Evolutionary conservation across 1,284 basidiomycete species (phyloP).

Genomic region (Ceratobasidium sp.): DNA sequence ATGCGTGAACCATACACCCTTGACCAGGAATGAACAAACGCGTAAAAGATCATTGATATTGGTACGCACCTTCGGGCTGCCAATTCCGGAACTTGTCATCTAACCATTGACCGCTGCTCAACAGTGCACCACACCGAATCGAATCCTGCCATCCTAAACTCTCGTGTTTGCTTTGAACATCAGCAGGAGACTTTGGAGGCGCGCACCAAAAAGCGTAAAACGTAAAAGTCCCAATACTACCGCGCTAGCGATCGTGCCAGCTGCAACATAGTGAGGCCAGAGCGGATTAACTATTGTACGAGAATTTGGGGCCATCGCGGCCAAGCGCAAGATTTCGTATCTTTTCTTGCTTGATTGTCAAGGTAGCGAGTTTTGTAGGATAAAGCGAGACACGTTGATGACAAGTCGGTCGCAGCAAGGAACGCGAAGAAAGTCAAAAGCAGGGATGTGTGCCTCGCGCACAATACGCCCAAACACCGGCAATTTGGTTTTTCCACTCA

Average conservation of each 20-base stretch:
- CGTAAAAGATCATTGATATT: neutral
- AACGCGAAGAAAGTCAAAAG: conserved; percentile 14
- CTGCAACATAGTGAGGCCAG: conserved; percentile 65
- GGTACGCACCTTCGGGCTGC: conserved; percentile 81
- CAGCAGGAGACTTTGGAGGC: neutral
- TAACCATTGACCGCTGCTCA: conserved; percentile 82
- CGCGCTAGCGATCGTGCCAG: conserved; percentile 57
- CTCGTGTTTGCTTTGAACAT: neutral
- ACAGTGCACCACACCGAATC: conserved; percentile 74
- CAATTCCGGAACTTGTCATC: conserved; percentile 74
- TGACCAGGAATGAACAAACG: conserved; percentile 49
- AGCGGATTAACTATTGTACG: conserved; percentile 59
- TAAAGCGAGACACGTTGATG: neutral
- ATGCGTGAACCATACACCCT: conserved; percentile 81
- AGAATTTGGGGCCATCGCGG: conserved; percentile 32
- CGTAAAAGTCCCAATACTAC: conserved; percentile 61
- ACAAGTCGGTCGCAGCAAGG: neutral
- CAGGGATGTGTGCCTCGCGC: conserved; percentile 28
- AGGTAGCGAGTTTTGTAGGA: neutral
- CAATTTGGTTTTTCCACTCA: conserved; percentile 3
- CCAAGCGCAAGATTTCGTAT: neutral
- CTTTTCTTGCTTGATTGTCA: neutral
- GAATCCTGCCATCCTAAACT: conserved; percentile 74
- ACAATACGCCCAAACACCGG: conserved; percentile 26
- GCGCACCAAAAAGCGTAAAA: conserved; percentile 64